Conservation (phyloP, 2,329 filamentous ascomycete genomes). For the Fusarium torreyae region DNA sequence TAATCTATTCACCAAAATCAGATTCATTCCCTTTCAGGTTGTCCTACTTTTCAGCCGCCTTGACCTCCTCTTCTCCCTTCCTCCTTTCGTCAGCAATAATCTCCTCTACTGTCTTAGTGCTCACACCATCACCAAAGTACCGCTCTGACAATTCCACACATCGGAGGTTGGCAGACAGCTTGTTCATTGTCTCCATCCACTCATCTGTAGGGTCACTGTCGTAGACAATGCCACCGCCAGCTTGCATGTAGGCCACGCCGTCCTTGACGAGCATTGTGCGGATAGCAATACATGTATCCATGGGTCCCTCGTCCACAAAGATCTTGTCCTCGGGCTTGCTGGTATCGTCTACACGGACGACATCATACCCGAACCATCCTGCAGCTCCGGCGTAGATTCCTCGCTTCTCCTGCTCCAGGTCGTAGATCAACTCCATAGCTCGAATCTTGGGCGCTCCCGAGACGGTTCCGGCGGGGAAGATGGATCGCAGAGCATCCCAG, state of each 20-base stretch:
- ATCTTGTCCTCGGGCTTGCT: constrained; percentile 55
- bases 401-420: constrained; percentile 93
- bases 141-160: constrained; percentile 49
- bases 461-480: constrained; percentile 97
- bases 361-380: constrained; percentile 93
- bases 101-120: constrained; percentile 48
- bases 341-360: constrained; percentile 73
- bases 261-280: constrained; percentile 97
- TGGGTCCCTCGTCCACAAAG: constrained; percentile 78
- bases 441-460: constrained; percentile 95
- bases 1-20: constrained; percentile 11
- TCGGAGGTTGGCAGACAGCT: constrained; percentile 72
- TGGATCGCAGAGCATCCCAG: constrained; percentile 95
- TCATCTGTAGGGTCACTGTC: constrained; percentile 95
- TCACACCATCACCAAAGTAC: constrained; percentile 48
- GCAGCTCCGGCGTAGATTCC: constrained; percentile 97
- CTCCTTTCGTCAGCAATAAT: constrained; percentile 49
- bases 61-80: constrained; percentile 49
- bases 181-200: constrained; percentile 95
- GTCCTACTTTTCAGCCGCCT: constrained; percentile 30
- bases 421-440: constrained; percentile 97
- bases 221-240: constrained; percentile 92
- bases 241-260: constrained; percentile 90
- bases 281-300: constrained; percentile 88
- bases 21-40: neutral